These are phyloP conservation scores for Beauveria pseudobassiana DNA, from an alignment of 2,329 filamentous ascomycete species.

Conservation along the genomic window DNA sequence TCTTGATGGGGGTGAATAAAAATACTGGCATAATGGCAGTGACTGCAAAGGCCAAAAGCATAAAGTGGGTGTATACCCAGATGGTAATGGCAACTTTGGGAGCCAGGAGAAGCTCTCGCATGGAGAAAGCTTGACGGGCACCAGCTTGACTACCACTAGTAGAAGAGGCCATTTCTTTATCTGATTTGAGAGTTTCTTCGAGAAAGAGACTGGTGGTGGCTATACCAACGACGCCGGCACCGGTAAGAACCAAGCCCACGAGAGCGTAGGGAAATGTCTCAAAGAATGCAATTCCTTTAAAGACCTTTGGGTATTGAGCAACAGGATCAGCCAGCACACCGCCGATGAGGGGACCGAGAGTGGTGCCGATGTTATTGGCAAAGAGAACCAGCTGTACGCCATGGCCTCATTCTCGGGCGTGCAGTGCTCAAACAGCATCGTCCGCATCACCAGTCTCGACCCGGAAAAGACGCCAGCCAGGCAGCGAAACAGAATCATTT, in stretches of 20 bases:
- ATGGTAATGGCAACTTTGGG: conserved; percentile 62
- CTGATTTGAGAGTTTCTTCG: conserved; percentile 49
- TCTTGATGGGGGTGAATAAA: conserved; percentile 52
- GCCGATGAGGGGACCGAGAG: conserved; percentile 64
- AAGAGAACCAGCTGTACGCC: conserved; percentile 75
- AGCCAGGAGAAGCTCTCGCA: conserved; percentile 43
- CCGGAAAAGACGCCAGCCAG: conserved; percentile 69
- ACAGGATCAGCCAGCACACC: conserved; percentile 63
- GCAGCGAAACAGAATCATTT: conserved; percentile 69
- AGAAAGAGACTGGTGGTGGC: conserved; percentile 47
- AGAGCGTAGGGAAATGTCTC: conserved; percentile 45
- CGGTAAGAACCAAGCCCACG: conserved; percentile 43
- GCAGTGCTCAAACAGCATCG: conserved; percentile 70
- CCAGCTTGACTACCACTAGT: too few relatives aligned
- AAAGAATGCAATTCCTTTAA: conserved; percentile 40
- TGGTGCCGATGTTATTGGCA: conserved; percentile 64
- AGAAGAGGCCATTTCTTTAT: conserved; percentile 19
- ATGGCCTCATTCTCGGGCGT: conserved; percentile 62
- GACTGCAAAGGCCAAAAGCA: conserved; percentile 63
- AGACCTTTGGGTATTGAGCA: conserved; percentile 50
- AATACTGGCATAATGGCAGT: conserved; percentile 64
- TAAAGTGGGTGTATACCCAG: conserved; percentile 56
- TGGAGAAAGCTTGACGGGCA: conserved; percentile 6
- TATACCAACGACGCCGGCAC: conserved; percentile 49
- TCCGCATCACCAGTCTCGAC: conserved; percentile 64